These are phyloP conservation scores for Zymoseptoria pseudotritici DNA, from an alignment of 2,329 filamentous ascomycete species.

Conservation along the genomic window DNA sequence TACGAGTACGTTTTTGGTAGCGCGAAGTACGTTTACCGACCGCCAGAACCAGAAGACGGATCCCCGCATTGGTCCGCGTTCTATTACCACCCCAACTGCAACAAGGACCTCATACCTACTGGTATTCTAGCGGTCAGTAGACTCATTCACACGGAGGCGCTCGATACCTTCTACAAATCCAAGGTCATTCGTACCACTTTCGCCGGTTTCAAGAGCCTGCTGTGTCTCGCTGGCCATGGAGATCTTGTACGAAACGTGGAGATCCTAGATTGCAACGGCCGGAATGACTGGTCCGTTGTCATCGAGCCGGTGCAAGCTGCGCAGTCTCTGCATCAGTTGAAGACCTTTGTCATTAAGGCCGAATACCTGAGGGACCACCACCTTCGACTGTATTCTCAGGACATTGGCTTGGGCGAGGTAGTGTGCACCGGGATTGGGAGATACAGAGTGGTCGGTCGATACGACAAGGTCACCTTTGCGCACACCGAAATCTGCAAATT, in stretches of 20 bases:
- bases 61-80: too few relatives aligned
- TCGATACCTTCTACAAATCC: slow-evolving; percentile 7
- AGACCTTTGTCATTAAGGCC: slow-evolving; percentile 3
- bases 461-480: background rate
- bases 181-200: slow-evolving; percentile 5
- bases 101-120: background rate
- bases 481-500: slow-evolving; percentile 5
- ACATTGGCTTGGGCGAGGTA: background rate
- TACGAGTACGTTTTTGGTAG: slow-evolving; percentile 4
- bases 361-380: background rate
- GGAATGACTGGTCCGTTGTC: background rate
- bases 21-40: background rate
- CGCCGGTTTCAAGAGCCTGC: background rate
- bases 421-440: slow-evolving; percentile 1
- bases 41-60: background rate
- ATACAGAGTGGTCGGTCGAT: slow-evolving; percentile 1
- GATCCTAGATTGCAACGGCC: background rate
- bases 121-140: slow-evolving; percentile 8
- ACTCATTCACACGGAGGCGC: slow-evolving; percentile 5
- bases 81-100: too few relatives aligned
- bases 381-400: background rate
- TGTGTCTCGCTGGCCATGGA: background rate
- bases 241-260: slow-evolving; percentile 1
- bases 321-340: slow-evolving; percentile 1
- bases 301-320: background rate